Evolutionary conservation across 1,284 basidiomycete species (phyloP).

Genomic region (Malassezia cuniculi): DNA sequence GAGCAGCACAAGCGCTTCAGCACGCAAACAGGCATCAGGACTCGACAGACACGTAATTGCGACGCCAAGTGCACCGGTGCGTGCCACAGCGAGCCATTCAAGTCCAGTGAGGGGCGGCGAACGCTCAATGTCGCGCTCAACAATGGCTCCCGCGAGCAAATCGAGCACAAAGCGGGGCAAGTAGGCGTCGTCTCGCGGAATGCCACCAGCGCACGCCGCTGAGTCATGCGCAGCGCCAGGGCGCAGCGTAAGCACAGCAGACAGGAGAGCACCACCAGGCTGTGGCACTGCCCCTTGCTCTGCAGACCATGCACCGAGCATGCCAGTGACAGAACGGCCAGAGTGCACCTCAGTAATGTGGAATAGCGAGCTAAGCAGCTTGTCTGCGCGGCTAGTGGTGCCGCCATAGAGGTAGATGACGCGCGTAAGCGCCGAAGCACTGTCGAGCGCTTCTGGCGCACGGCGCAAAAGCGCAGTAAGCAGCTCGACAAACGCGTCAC

Average conservation of each 20-base stretch:
- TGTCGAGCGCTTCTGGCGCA: conserved; percentile 66
- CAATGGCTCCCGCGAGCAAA: conserved; percentile 56
- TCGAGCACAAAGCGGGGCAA: conserved; percentile 69
- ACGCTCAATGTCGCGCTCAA: conserved; percentile 45
- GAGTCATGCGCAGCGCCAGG: conserved; percentile 8
- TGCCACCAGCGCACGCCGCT: conserved; percentile 5
- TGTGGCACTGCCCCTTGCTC: conserved; percentile 5
- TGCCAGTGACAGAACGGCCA: conserved; percentile 51
- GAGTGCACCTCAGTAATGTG: conserved; percentile 62
- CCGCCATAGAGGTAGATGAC: conserved; percentile 62
- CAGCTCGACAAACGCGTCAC: conserved; percentile 4
- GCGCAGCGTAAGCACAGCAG: conserved; percentile 61
- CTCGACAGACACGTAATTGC: conserved; percentile 63
- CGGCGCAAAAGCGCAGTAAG: neutral
- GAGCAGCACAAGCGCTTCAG: conserved; percentile 47
- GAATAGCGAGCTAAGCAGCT: conserved; percentile 60
- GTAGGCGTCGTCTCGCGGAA: conserved; percentile 48
- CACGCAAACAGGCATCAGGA: conserved; percentile 54
- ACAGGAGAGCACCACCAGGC: conserved; percentile 45
- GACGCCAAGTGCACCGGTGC: conserved; percentile 65
- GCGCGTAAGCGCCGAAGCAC: conserved; percentile 56
- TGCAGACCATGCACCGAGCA: conserved; percentile 30
- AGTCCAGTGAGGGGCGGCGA: conserved; percentile 51
- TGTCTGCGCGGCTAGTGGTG: conserved; percentile 56
- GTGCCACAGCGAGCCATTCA: conserved; percentile 70